Base-by-base conservation (phyloP, 495 filamentous ascomycete species). In the Thermochaetoides thermophila region DNA sequence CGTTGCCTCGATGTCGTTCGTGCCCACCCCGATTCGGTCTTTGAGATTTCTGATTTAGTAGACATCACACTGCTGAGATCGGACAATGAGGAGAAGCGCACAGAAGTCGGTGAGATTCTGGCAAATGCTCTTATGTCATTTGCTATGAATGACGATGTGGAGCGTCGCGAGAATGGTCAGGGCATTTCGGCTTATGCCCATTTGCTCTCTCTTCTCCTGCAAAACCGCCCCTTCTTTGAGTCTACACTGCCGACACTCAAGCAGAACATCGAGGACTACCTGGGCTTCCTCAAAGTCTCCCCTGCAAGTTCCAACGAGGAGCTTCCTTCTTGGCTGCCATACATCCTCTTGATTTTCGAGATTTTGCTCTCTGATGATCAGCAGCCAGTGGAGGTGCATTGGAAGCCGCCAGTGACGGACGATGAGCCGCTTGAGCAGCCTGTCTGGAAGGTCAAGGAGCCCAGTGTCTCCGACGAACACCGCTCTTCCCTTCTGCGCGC, bases 111-210 rank as follows among this genome's bases (percentile, higher is more conserved):
- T 31, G 70, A 76, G 19, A 84, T 83, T 3, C 66, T 99, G 31
- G 73, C 87, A 3, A 76, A 83, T 39, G 93, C 85, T 4, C 66
- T 99, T 11, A 76, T 89, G 49, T 96, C 91, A 3, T 66, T 95
- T 34, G 60, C 72, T 26, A 64, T 69, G 40, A 79, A 86, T 25
- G 79, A 81, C 16, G 77, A 87, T 29, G 81, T 80, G 3, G 82
- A 80, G 9, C 80, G 86, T 48, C 91, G 86, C 45, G 38, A 45
- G 4, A 61, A 56, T 22, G 57, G 58, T 8, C 45, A 42, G 33
- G 56, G 54, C 31, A 81, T 96, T 39, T 79, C 86, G 13, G 81
- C 91, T 1, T 94, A 86, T 54, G 85, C 89, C 8, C 87, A 99
- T 55, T 71, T 99, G 23, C 63, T 99, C 8, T 87, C 83, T 3